Base-by-base conservation (phyloP, 352 stramenopile genomes). In the Aphanomyces cochlioides region DNA sequence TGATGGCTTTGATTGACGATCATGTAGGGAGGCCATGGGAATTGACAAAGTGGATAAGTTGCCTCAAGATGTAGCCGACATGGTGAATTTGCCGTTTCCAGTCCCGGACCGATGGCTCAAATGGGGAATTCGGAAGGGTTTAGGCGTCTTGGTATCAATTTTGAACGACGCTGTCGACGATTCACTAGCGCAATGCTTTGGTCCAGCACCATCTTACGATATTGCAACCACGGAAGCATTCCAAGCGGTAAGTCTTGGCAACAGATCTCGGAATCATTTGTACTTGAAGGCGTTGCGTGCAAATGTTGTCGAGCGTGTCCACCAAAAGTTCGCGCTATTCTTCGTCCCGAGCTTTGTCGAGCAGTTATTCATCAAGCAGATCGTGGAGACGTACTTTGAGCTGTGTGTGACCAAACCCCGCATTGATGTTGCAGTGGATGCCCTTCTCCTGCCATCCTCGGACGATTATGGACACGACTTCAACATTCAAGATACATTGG, bases 301-400 rank as follows among this genome's bases (percentile, higher is more conserved):
- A 17, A 67, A 67, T 37, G 43, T 50, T 5, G 37, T 36, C 21
- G 38, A 5, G 4, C 59, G 54, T 17, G 19, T 67, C 17, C n/a
- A 50, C 19, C 17, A 37, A 17, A 48, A 56, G 7, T 56, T 67
- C 19, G 43, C 38, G 8, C 38, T 67, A 10, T 50, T 48, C 43
- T n/a, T 54, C 43, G 7, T 50, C 36, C 59, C 59, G 3, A 13
- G 19, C 17, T 48, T 67, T 17, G 43, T 67, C 40, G 59, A 67
- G 43, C 36, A 37, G n/a, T 67, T 56, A 13, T 54, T 67, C 19
- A 21, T 67, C 40, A 21, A 15, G 13, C 21, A 67, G 40, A 21
- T 67, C 28, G 59, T 67, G 8, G 59, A 67, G n/a, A 36, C 59
- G 41, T 67, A 67, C 28, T 67, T 67, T 56, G 17, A 40, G 6